phyloP scores from a whole-genome alignment of 2,329 filamentous ascomycete genomes.

The Clarireedia hainanense region DNA sequence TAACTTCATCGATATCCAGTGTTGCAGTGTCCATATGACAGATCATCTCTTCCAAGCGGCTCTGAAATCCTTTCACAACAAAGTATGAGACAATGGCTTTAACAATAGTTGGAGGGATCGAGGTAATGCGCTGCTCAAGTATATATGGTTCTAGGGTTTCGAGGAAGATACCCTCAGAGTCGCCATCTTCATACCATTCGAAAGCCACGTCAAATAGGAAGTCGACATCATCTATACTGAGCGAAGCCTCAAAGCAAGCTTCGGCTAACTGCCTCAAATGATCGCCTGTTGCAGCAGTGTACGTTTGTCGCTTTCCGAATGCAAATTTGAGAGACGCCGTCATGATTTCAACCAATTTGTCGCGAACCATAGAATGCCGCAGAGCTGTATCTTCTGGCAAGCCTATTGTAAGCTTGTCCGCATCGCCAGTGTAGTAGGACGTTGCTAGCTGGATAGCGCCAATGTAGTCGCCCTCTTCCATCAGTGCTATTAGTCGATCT shows the following conservation, averaged over 20 bases:
- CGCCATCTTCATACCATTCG: constrained; percentile 77
- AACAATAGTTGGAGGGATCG: constrained; percentile 73
- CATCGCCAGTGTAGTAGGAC: constrained; percentile 81
- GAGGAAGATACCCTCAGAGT: constrained; percentile 68
- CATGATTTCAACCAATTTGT: constrained; percentile 90
- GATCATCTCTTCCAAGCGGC: constrained; percentile 83
- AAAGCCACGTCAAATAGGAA: constrained; percentile 91
- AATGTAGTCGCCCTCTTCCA: constrained; percentile 96
- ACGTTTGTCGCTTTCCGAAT: constrained; percentile 57
- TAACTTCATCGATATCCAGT: constrained; percentile 90
- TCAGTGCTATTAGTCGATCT: constrained; percentile 82
- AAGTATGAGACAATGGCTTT: constrained; percentile 82
- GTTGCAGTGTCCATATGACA: constrained; percentile 86
- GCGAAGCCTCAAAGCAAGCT: constrained; percentile 75
- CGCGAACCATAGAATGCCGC: constrained; percentile 74
- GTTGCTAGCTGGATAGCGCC: constrained; percentile 85
- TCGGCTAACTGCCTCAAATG: constrained; percentile 71
- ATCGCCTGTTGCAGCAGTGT: constrained; percentile 35
- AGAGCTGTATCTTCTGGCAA: constrained; percentile 73
- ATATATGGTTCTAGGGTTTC: constrained; percentile 86
- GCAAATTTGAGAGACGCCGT: constrained; percentile 84
- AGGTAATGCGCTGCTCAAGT: constrained; percentile 64
- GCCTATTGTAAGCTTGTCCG: constrained; percentile 91
- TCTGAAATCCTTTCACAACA: constrained; percentile 65
- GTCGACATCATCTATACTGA: constrained; percentile 67